These are phyloP conservation scores for Haplographium delicatum DNA, from an alignment of 495 filamentous ascomycete genomes.

Conservation along the genomic window DNA sequence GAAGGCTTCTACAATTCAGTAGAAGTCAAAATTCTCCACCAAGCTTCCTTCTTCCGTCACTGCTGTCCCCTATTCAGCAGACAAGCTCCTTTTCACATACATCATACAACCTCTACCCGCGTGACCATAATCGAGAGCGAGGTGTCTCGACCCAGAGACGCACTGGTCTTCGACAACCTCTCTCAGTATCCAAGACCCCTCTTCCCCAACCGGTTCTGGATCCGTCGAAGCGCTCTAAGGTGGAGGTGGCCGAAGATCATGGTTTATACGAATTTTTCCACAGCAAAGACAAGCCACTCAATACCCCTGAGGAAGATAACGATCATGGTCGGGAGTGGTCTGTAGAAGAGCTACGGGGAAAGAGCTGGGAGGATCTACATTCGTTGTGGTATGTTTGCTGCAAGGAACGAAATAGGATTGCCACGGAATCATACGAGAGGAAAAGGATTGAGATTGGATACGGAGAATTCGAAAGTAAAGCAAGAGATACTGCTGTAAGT, in stretches of 20 bases:
- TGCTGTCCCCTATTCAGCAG: slow-evolving; percentile 11
- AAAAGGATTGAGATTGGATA: slow-evolving; percentile 58
- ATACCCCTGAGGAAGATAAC: slow-evolving; percentile 58
- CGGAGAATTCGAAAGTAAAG: slow-evolving; percentile 57
- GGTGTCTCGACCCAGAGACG: slow-evolving; percentile 75
- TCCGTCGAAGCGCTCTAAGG: slow-evolving; percentile 39
- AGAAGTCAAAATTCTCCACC: slow-evolving; percentile 12
- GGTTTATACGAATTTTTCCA: slow-evolving; percentile 94
- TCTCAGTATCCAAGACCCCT: slow-evolving; percentile 63
- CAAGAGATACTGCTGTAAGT: slow-evolving; percentile 59
- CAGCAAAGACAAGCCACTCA: slow-evolving; percentile 53
- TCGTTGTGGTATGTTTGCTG: slow-evolving; percentile 90
- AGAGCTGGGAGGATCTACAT: slow-evolving; percentile 93
- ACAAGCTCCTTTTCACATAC: slow-evolving; percentile 33
- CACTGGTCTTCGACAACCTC: slow-evolving; percentile 65
- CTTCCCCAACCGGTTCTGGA: slow-evolving; percentile 68
- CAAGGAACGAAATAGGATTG: slow-evolving; percentile 86
- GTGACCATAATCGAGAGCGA: slow-evolving; percentile 63
- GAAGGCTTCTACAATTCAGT: slow-evolving; percentile 19
- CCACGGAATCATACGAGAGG: slow-evolving; percentile 67
- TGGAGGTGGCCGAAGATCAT: slow-evolving; percentile 65
- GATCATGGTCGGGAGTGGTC: slow-evolving; percentile 78
- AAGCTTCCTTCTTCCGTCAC: slow-evolving; percentile 24
- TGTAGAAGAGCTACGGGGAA: slow-evolving; percentile 78
- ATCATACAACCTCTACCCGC: slow-evolving; percentile 32